phyloP scores from a whole-genome alignment of 371 early-diverging fungal genomes.

The Basidiobolus heterosporus region DNA sequence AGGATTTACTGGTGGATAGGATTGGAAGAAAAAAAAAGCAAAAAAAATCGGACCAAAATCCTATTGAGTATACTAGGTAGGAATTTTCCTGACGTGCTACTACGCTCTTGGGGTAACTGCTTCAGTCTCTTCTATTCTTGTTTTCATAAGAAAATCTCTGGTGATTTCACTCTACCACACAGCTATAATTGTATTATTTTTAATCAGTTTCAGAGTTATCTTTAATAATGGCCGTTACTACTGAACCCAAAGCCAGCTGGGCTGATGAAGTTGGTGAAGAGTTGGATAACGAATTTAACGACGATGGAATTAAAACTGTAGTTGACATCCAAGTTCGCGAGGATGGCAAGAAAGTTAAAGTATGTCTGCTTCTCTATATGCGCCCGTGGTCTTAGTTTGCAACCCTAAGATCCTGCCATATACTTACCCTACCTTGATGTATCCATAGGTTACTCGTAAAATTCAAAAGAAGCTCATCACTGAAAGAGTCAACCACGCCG shows the following conservation, averaged over 20 bases:
- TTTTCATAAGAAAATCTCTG: too few species aligned
- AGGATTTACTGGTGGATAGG: too few species aligned
- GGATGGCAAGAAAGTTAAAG: conserved; percentile 71
- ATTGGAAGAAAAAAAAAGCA: too few species aligned
- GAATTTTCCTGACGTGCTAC: too few species aligned
- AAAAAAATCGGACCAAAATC: too few species aligned
- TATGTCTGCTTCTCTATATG: conserved; percentile 22
- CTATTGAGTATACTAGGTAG: too few species aligned
- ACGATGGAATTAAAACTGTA: not conserved
- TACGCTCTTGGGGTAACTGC: too few species aligned
- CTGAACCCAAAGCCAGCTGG: conserved; percentile 23
- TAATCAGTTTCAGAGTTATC: too few species aligned
- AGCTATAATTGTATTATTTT: too few species aligned
- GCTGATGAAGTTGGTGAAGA: conserved; percentile 59
- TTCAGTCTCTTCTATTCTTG: too few species aligned
- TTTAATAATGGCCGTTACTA: too few species aligned
- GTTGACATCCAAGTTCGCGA: conserved; percentile 1
- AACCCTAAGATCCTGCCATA: not conserved
- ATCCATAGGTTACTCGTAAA: conserved; percentile 49
- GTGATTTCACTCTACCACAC: too few species aligned
- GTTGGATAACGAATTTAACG: conserved; percentile 14
- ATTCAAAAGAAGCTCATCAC: conserved; percentile 62
- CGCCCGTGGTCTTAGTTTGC: not conserved
- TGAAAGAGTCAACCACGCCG: conserved; percentile 73
- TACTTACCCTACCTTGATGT: conserved; percentile 2